A percentile compares a stretch with the other conserved stretches of the same genome.
These are phyloP conservation scores for Solidago caesia DNA, from an alignment of 129 eudicot genomes.

Conservation along the genomic window DNA sequence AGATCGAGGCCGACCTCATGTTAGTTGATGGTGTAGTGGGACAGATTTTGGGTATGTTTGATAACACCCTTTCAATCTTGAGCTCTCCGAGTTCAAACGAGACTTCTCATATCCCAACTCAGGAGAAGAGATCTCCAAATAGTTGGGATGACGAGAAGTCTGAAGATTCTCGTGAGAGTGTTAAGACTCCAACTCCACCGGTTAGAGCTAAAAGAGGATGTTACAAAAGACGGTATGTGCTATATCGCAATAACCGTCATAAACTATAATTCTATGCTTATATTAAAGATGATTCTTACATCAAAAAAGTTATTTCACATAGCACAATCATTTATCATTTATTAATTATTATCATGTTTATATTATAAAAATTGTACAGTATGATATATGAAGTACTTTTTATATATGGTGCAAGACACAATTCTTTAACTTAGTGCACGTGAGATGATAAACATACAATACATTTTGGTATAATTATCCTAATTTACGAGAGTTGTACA, in stretches of 20 bases:
- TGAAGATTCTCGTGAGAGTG: slow-evolving; percentile 39
- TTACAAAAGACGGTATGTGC: slow-evolving; percentile 57
- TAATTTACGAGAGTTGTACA: too few relatives aligned
- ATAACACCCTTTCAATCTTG: slow-evolving; percentile 34
- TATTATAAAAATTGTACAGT: too few relatives aligned
- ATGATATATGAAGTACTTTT: too few relatives aligned
- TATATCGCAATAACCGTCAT: not conserved
- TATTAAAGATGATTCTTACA: too few relatives aligned
- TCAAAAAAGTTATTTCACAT: too few relatives aligned
- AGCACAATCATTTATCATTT: too few relatives aligned
- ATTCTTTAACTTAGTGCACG: too few relatives aligned
- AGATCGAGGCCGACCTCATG: slow-evolving; percentile 14
- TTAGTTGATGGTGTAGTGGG: slow-evolving; percentile 34
- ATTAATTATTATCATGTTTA: too few relatives aligned
- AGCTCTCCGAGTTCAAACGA: slow-evolving; percentile 6
- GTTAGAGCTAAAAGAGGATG: slow-evolving; percentile 54
- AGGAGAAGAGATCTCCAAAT: too few relatives aligned
- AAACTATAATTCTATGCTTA: not conserved
- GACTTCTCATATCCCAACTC: slow-evolving; percentile 18
- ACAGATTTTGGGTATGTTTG: slow-evolving; percentile 40
- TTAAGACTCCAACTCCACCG: slow-evolving; percentile 9
- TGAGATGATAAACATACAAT: too few relatives aligned
- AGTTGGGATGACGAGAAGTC: not conserved
- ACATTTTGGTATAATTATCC: too few relatives aligned
- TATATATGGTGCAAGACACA: too few relatives aligned